A percentile compares a stretch with the other conserved stretches of the same genome.
phyloP scores from a whole-genome alignment of 208 protist species.

The Blechomonas ayalai region DNA sequence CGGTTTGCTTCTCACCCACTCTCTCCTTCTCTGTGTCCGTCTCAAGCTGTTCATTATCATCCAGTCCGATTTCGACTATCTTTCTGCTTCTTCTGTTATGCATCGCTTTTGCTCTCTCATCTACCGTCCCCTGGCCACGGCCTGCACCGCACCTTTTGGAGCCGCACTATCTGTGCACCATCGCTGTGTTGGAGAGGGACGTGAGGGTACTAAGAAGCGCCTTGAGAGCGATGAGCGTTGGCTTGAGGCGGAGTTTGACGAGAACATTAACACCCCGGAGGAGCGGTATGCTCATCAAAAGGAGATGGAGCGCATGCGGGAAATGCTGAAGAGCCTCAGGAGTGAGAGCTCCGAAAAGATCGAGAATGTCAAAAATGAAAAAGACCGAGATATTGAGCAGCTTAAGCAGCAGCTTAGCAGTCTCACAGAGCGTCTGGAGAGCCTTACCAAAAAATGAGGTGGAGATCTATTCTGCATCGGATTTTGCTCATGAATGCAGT shows the following conservation, averaged over 20 bases:
- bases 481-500: too few relatives aligned
- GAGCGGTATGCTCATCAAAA: slow-evolving; percentile 71
- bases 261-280: slow-evolving; percentile 73
- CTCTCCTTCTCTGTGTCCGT: too few relatives aligned
- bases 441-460: slow-evolving; percentile 30
- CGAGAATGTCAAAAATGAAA: slow-evolving; percentile 20
- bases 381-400: slow-evolving; percentile 26
- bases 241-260: slow-evolving; percentile 84
- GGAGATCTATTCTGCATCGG: too few relatives aligned
- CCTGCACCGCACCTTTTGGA: neutral
- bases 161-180: neutral
- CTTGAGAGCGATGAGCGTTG: slow-evolving; percentile 59
- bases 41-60: too few relatives aligned
- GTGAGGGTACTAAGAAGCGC: slow-evolving; percentile 30
- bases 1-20: too few relatives aligned
- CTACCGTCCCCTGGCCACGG: too few relatives aligned
- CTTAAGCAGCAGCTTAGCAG: slow-evolving; percentile 45
- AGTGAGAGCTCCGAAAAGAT: slow-evolving; percentile 42
- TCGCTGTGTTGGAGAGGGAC: slow-evolving; percentile 1
- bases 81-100: too few relatives aligned
- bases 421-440: slow-evolving; percentile 34
- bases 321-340: slow-evolving; percentile 34
- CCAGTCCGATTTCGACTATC: too few relatives aligned
- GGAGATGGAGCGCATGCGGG: slow-evolving; percentile 51
- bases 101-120: too few relatives aligned